Conservation (phyloP, 768 basidiomycete genomes). For the Dioszegia aurantiaca region DNA sequence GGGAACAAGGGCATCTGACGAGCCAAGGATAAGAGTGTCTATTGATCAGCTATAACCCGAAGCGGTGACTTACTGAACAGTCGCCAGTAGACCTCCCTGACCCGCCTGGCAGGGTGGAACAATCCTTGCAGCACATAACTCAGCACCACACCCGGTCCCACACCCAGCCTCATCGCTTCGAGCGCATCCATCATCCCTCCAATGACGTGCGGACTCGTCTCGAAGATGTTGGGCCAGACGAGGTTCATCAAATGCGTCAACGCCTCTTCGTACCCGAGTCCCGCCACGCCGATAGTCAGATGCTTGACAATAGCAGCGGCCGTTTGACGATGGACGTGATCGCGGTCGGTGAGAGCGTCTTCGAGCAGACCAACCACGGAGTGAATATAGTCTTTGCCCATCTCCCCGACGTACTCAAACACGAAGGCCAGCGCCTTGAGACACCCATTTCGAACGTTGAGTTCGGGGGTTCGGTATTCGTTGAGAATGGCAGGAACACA, state of each 20-base stretch:
- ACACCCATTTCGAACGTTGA: slow-evolving; percentile 98
- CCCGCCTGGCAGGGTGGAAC: slow-evolving; percentile 95
- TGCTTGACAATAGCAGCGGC: slow-evolving; percentile 98
- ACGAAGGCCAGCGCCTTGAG: slow-evolving; percentile 97
- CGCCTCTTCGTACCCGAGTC: slow-evolving; percentile 95
- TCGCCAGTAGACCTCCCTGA: slow-evolving; percentile 97
- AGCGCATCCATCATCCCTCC: slow-evolving; percentile 97
- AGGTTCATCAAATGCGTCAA: slow-evolving; percentile 97
- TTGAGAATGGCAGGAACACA: slow-evolving; percentile 98
- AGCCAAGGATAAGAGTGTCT: slow-evolving; percentile 72
- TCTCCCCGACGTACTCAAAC: slow-evolving; percentile 97
- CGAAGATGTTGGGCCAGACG: slow-evolving; percentile 98
- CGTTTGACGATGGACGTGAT: slow-evolving; percentile 96
- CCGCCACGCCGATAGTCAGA: slow-evolving; percentile 91
- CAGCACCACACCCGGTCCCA: slow-evolving; percentile 87
- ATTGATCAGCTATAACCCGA: slow-evolving; percentile 18
- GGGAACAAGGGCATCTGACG: slow-evolving; percentile 84
- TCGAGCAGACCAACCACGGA: slow-evolving; percentile 97
- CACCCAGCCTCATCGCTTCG: slow-evolving; percentile 92
- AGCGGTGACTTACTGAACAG: slow-evolving; percentile 74
- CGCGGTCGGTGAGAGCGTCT: slow-evolving; percentile 95
- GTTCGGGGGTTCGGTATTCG: slow-evolving; percentile 95
- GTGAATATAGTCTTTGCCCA: slow-evolving; percentile 91
- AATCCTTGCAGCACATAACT: slow-evolving; percentile 91
- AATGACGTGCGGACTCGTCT: slow-evolving; percentile 96